A percentile compares a stretch with the other conserved stretches of the same genome.
phyloP scores from a whole-genome alignment of 2,329 filamentous ascomycete species.

The Fusarium sulawesiense region DNA sequence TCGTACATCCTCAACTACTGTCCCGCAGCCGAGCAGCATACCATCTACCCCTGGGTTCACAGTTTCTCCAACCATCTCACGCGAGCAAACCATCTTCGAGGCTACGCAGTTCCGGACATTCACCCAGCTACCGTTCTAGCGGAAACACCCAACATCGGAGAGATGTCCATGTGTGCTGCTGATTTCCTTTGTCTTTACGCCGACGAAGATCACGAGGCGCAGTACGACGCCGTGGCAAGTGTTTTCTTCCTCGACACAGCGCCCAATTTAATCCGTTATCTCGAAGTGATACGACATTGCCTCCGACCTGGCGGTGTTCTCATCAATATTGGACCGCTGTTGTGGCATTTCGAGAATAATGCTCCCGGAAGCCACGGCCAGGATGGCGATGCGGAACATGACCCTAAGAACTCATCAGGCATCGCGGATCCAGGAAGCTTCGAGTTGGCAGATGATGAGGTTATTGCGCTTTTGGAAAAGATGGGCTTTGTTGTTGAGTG shows the following conservation, averaged over 20 bases:
- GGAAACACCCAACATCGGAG: slow-evolving; percentile 57
- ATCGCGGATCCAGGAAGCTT: slow-evolving; percentile 92
- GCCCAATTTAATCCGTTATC: slow-evolving; percentile 89
- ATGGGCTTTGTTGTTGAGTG: slow-evolving; percentile 82
- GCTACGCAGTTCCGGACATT: slow-evolving; percentile 82
- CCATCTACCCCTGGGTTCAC: slow-evolving; percentile 86
- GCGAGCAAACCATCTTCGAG: slow-evolving; percentile 78
- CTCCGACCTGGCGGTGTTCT: slow-evolving; percentile 82
- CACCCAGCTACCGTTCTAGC: slow-evolving; percentile 72
- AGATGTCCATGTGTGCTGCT: slow-evolving; percentile 92
- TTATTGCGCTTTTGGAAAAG: slow-evolving; percentile 77
- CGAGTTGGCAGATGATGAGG: slow-evolving; percentile 90
- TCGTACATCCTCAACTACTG: slow-evolving; percentile 80
- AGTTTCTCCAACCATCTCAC: slow-evolving; percentile 87
- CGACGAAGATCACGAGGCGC: slow-evolving; percentile 66
- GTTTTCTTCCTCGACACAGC: slow-evolving; percentile 99
- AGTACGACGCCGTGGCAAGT: slow-evolving; percentile 85
- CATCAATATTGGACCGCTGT: slow-evolving; percentile 88
- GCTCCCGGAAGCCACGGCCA: slow-evolving; percentile 68
- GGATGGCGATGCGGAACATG: slow-evolving; percentile 63
- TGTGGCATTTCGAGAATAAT: slow-evolving; percentile 95
- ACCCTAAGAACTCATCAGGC: slow-evolving; percentile 66
- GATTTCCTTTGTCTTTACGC: slow-evolving; percentile 93
- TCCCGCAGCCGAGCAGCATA: slow-evolving; percentile 69
- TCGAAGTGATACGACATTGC: slow-evolving; percentile 84